Evolutionary conservation across 331 rosid species (phyloP).

Genomic region (Erythrophleum ivorense): DNA sequence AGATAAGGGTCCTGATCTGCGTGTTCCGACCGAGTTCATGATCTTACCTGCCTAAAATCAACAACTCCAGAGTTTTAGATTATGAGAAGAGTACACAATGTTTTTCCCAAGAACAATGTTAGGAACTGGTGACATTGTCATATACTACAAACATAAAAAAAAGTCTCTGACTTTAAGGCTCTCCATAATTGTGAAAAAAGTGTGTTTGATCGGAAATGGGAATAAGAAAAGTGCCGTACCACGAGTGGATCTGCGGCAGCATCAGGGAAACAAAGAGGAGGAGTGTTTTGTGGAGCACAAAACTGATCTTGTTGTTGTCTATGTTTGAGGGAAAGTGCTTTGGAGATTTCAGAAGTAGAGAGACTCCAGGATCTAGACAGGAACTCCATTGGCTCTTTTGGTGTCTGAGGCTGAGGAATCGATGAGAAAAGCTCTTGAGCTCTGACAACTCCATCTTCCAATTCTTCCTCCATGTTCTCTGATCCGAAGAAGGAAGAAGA

Average conservation of each 20-base stretch:
- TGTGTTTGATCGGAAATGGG: no score
- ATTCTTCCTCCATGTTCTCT: constrained; percentile 55
- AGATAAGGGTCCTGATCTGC: constrained; percentile 58
- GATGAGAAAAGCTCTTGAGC: constrained; percentile 37
- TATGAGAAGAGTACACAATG: background rate
- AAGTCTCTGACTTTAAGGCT: no score
- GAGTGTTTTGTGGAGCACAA: constrained; percentile 42
- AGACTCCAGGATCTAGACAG: constrained; percentile 85
- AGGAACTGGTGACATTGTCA: background rate
- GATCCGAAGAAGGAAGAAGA: constrained; percentile 52
- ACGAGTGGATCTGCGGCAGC: constrained; percentile 50
- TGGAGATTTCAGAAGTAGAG: constrained; percentile 82
- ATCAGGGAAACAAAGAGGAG: constrained; percentile 51
- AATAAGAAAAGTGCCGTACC: no score
- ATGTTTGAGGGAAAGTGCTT: constrained; percentile 70
- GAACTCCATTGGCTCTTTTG: constrained; percentile 84
- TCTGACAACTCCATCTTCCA: no score
- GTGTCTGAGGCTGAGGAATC: constrained; percentile 83
- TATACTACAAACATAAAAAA: no score
- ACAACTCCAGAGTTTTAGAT: background rate
- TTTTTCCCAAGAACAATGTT: background rate
- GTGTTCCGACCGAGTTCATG: constrained; percentile 32
- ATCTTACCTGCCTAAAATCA: constrained; percentile 53
- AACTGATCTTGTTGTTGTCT: no score
- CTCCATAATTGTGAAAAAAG: no score